phyloP scores from a whole-genome alignment of 148 eudicot genomes.

The Dianthus caryophyllus region DNA sequence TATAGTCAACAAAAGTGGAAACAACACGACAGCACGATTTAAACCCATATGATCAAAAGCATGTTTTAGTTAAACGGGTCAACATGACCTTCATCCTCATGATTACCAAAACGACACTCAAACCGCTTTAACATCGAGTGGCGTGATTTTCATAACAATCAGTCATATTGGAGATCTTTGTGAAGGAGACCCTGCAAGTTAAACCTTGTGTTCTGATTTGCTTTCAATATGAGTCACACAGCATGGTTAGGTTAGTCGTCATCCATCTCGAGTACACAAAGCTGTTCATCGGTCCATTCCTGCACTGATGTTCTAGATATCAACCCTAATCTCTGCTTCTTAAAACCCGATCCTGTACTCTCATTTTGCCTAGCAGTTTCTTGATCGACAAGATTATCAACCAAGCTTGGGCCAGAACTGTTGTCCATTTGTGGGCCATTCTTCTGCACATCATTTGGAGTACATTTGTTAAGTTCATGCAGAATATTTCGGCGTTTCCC shows the following conservation, averaged over 20 bases:
- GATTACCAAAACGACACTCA: too few relatives aligned
- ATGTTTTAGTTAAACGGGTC: too few relatives aligned
- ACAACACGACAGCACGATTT: too few relatives aligned
- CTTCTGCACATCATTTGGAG: conserved; percentile 11
- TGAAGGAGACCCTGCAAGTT: too few relatives aligned
- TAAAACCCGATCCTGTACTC: conserved; percentile 6
- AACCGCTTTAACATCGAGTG: too few relatives aligned
- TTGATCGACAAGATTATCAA: conserved; percentile 5
- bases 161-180: too few relatives aligned
- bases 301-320: conserved; percentile 36
- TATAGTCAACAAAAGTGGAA: too few relatives aligned
- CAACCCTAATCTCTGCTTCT: conserved; percentile 29
- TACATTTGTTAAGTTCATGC: conserved; percentile 8
- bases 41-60: too few relatives aligned
- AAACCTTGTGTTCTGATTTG: too few relatives aligned
- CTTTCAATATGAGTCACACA: too few relatives aligned
- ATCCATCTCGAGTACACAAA: conserved; percentile 36
- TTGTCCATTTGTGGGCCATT: not conserved
- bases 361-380: conserved; percentile 12
- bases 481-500: conserved; percentile 2
- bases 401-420: conserved; percentile 8
- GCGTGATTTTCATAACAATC: too few relatives aligned
- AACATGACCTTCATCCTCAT: too few relatives aligned
- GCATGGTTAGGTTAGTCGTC: conserved; percentile 22
- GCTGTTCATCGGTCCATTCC: conserved; percentile 68